Percentiles rank a stretch among this genome's conserved stretches.
Evolutionary conservation across 2,329 filamentous ascomycete genomes (phyloP).

Genomic region (Alternaria conjuncta): DNA sequence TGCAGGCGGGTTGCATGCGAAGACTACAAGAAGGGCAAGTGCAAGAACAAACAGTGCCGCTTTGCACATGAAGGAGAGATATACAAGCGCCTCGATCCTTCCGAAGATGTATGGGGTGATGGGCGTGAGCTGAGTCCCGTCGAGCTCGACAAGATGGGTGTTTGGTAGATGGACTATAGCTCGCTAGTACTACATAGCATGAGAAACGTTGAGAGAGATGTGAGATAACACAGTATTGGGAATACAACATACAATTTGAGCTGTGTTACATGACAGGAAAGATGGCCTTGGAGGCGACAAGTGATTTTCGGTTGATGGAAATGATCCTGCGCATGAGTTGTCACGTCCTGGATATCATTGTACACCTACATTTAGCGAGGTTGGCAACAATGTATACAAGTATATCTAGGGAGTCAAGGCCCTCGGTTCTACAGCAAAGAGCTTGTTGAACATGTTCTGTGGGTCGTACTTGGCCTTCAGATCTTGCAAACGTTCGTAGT

Average conservation of each 20-base stretch:
- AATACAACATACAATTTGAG: neutral
- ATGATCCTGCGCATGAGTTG: neutral
- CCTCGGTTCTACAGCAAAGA: neutral
- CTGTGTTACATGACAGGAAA: neutral
- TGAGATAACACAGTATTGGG: neutral
- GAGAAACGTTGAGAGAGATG: neutral
- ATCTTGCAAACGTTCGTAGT: conserved; percentile 9
- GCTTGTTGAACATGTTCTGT: conserved; percentile 9
- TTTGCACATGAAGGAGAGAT: neutral
- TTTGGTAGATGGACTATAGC: neutral
- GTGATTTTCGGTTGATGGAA: neutral
- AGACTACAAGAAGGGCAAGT: neutral
- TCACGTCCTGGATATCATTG: neutral
- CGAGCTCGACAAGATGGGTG: neutral
- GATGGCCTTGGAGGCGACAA: neutral
- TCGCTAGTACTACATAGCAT: neutral
- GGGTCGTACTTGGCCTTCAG: conserved; percentile 15
- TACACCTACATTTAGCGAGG: neutral
- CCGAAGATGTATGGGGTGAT: neutral
- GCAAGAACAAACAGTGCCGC: neutral
- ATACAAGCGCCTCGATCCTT: neutral
- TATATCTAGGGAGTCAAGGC: neutral
- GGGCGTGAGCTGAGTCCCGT: neutral
- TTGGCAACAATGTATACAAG: neutral
- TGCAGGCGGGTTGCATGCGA: neutral